phyloP scores from a whole-genome alignment of 345 rosid genomes.

The Salix purpurea region DNA sequence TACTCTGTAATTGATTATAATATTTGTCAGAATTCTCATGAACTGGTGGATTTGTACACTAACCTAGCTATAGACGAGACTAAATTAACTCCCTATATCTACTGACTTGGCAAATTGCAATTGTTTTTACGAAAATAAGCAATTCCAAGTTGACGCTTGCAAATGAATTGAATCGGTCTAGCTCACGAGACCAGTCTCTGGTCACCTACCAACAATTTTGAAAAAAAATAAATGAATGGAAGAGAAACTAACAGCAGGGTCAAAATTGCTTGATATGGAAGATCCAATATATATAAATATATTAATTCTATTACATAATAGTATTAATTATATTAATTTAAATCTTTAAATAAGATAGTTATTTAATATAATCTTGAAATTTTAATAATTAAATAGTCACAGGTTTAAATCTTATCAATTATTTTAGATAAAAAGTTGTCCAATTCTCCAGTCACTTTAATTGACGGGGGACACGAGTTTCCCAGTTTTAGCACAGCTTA shows the following conservation, averaged over 20 bases:
- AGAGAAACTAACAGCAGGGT: not conserved
- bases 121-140: not conserved
- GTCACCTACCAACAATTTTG: not conserved
- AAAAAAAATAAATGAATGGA: not conserved
- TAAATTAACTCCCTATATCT: not conserved
- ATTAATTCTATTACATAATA: too few species aligned
- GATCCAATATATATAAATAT: not conserved
- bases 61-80: not conserved
- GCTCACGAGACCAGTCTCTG: not conserved
- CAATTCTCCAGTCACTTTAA: not conserved
- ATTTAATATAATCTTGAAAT: too few species aligned
- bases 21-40: not conserved
- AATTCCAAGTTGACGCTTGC: not conserved
- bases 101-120: not conserved
- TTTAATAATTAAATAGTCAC: too few species aligned
- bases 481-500: not conserved
- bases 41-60: not conserved
- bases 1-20: not conserved
- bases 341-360: too few species aligned
- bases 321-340: too few species aligned
- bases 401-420: too few species aligned
- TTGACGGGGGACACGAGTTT: conserved; percentile 1
- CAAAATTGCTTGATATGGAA: not conserved
- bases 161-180: too few species aligned
- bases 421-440: not conserved